These are phyloP conservation scores for Pythium utonaiense DNA, from an alignment of 352 stramenopile species.

Conservation along the genomic window DNA sequence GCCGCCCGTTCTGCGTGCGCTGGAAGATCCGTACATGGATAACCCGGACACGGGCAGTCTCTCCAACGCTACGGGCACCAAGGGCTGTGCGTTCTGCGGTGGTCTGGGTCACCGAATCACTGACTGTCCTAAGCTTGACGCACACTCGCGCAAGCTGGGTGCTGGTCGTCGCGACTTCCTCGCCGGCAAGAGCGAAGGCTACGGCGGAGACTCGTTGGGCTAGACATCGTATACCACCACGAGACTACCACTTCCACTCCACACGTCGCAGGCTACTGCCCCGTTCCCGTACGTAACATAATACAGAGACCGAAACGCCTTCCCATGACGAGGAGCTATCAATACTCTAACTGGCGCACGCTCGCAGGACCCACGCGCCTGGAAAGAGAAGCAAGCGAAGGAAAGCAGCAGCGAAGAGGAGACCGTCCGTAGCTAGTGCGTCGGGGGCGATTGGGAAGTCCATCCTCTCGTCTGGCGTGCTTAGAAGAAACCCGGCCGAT, in stretches of 20 bases:
- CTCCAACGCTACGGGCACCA: conserved; percentile 79
- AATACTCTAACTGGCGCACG: background rate
- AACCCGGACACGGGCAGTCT: conserved; percentile 41
- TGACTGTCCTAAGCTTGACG: conserved; percentile 98
- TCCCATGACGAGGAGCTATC: background rate
- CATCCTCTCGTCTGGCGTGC: background rate
- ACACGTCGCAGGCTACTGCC: too few species aligned
- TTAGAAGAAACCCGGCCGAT: conserved; percentile 22
- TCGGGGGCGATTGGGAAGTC: background rate
- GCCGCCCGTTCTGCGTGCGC: conserved; percentile 95
- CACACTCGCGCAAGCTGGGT: conserved; percentile 94
- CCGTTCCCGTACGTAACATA: background rate
- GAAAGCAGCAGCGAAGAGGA: too few species aligned
- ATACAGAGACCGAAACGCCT: conserved; percentile 3
- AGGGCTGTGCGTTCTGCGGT: conserved; percentile 98
- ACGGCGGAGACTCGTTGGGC: conserved; percentile 92
- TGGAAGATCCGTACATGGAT: conserved; percentile 96
- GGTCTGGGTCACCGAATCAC: conserved; percentile 98
- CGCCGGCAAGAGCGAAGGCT: conserved; percentile 88
- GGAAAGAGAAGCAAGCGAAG: background rate
- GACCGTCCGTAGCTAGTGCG: background rate
- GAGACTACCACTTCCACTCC: background rate
- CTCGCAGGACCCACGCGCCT: background rate
- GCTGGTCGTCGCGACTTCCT: conserved; percentile 93
- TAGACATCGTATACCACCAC: conserved; percentile 21